Evolutionary conservation across 2,329 filamentous ascomycete genomes (phyloP).

Genomic region (Tympanopsis confertula): DNA sequence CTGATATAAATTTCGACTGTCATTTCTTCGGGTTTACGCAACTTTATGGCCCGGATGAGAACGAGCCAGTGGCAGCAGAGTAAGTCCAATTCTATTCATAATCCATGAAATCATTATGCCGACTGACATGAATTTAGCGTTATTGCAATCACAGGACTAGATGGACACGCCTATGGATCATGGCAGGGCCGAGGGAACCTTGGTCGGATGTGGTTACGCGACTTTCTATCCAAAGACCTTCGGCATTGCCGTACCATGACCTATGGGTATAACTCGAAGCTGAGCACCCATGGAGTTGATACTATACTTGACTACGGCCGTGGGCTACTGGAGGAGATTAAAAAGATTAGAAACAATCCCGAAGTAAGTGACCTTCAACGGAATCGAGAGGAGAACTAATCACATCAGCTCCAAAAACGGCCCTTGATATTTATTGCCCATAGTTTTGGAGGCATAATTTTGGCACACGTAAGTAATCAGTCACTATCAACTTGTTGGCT

Average conservation of each 20-base stretch:
- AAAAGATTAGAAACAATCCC: constrained; percentile 7
- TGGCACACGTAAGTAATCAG: constrained; percentile 12
- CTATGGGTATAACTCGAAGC: constrained; percentile 21
- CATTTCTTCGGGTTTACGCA: constrained; percentile 15
- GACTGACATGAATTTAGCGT: constrained; percentile 7
- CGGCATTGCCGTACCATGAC: constrained; percentile 16
- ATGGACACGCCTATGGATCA: constrained; percentile 17
- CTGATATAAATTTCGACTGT: constrained; percentile 10
- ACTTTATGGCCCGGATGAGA: constrained; percentile 7
- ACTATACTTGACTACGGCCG: constrained; percentile 9
- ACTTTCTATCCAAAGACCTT: constrained; percentile 15
- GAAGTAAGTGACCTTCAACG: constrained; percentile 4
- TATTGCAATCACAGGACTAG: constrained; percentile 13
- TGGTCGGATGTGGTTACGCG: constrained; percentile 14
- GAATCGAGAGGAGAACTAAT: constrained; percentile 2
- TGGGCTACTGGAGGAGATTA: constrained; percentile 8
- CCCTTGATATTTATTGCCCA: constrained; percentile 12
- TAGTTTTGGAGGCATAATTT: constrained; percentile 14
- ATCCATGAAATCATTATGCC: neutral
- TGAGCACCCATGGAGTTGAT: constrained; percentile 11
- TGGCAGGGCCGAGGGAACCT: constrained; percentile 12
- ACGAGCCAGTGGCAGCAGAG: constrained; percentile 6
- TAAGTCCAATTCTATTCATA: constrained; percentile 2
- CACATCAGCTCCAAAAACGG: constrained; percentile 10
- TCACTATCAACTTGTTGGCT: no score